Evolutionary conservation across 495 filamentous ascomycete species (phyloP), one percentile per base, ranked within the genome.

Genomic region (Penicillium roqueforti): DNA sequence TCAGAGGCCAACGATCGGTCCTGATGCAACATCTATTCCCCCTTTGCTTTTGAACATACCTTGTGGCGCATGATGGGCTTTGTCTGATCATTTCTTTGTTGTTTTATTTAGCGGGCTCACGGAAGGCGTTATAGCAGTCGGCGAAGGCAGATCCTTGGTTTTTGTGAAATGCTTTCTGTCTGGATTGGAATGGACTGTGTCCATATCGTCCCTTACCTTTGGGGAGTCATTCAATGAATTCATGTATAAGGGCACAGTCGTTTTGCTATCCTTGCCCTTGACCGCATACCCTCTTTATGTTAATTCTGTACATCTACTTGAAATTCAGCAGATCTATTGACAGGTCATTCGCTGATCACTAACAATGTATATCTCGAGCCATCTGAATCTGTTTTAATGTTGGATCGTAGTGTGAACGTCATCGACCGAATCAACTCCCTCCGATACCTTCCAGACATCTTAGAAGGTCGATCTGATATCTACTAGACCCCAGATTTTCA

Each of bases 1-100:
- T 56, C 52, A 48, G 58, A 46, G 58, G 48, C 20, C 57, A 63
- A 11, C 77, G 75, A 51, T 77, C 20, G 14, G 23, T 79, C 26
- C 80, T 80, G 3, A 83, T 84, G 9, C 20, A 18, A 38, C 56
- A 29, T 34, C 34, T 38, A 49, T 47, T 19, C 14, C 20, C 47
- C 10, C 10, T 23, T 50, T 28, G 41, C 44, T 46, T 46, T 40
- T 58, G 54, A 53, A 61, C 55, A 61, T 67, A 61, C 53, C 29
- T 37, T 11, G 14, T 45, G 19, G 31, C 54, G 48, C 36, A 40
- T 25, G 3, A 26, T 20, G 10, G 47, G 20, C 32, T 50, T 39
- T 50, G 47, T 50, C 34, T 40, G 25, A 37, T 40, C 39, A 54
- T 58, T 42, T 54, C 29, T 58, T 61, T 61, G 51, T 18, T 29